Evolutionary conservation across 805 yeast species (phyloP).

Genomic region (Pichia thaimueangensis): DNA sequence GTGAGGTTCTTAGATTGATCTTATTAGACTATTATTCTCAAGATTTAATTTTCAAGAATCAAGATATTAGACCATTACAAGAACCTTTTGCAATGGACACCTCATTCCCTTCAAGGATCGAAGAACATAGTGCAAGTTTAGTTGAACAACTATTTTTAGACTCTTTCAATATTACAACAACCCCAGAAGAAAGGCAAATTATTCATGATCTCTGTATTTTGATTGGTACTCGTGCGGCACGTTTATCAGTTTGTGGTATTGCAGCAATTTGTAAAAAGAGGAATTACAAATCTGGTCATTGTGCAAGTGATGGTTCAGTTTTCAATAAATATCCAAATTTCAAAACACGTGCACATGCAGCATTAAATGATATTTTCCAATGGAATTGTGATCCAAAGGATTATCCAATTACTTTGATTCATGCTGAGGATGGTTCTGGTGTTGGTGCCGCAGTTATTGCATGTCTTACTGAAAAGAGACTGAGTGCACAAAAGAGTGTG

Average conservation of each 20-base stretch:
- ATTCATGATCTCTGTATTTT: conserved; percentile 79
- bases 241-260: conserved; percentile 89
- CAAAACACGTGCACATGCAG: conserved; percentile 82
- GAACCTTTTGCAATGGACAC: conserved; percentile 77
- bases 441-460: conserved; percentile 98
- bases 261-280: conserved; percentile 91
- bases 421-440: conserved; percentile 88
- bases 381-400: conserved; percentile 42
- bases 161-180: conserved; percentile 57
- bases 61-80: conserved; percentile 58
- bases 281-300: conserved; percentile 67
- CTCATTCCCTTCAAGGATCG: conserved; percentile 79
- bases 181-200: conserved; percentile 71
- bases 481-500: conserved; percentile 52
- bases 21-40: conserved; percentile 64
- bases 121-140: conserved; percentile 78
- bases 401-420: conserved; percentile 23
- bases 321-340: conserved; percentile 90
- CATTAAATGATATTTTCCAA: conserved; percentile 79
- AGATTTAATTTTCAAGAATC: conserved; percentile 61
- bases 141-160: conserved; percentile 60
- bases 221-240: conserved; percentile 87
- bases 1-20: conserved; percentile 80
- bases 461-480: conserved; percentile 81
- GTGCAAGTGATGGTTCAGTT: conserved; percentile 97